These are phyloP conservation scores for Logfia minima DNA, from an alignment of 129 eudicot species.

Conservation along the genomic window DNA sequence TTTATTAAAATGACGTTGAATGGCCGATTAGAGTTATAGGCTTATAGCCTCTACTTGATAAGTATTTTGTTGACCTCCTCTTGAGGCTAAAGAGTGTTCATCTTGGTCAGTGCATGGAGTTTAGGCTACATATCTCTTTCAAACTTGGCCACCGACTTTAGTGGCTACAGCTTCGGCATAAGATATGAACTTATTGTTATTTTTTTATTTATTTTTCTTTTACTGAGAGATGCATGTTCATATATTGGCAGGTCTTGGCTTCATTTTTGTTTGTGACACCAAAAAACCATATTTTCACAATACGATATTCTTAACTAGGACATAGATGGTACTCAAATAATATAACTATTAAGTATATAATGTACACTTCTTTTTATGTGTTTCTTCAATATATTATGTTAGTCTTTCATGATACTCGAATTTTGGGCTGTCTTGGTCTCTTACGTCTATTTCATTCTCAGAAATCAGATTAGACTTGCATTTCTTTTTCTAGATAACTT, in stretches of 20 bases:
- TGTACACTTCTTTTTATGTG: not conserved
- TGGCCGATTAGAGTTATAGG: not conserved
- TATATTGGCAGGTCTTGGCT: not conserved
- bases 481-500: not conserved
- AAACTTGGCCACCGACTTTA: not conserved
- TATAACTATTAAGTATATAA: not conserved
- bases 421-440: not conserved
- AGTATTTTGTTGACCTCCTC: not conserved
- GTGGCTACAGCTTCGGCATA: not conserved
- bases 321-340: too few relatives aligned
- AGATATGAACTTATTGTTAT: not conserved
- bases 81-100: not conserved
- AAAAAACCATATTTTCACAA: not conserved
- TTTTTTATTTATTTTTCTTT: too few relatives aligned
- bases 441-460: not conserved
- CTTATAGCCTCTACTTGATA: not conserved
- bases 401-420: constrained; percentile 10
- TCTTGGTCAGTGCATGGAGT: not conserved
- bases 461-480: not conserved
- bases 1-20: not conserved
- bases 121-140: not conserved
- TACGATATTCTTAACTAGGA: not conserved
- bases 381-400: not conserved
- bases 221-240: not conserved
- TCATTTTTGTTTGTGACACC: not conserved